Base-by-base conservation (phyloP, 2,329 filamentous ascomycete genomes). In the Fusarium napiforme region DNA sequence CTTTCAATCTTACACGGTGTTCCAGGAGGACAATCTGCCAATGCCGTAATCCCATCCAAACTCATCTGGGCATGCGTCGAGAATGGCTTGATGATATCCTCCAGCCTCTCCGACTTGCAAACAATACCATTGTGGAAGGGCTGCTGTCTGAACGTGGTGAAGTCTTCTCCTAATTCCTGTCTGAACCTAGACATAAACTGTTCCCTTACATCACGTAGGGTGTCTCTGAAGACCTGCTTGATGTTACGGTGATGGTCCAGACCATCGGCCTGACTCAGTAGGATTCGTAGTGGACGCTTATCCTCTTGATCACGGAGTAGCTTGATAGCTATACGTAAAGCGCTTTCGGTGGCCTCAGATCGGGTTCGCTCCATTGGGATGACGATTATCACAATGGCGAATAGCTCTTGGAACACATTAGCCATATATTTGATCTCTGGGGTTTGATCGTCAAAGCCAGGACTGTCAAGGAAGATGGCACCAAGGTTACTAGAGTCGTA, bases 341-440 rank as follows among this genome's bases (percentile, higher is more conserved):
- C 40, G 6, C 19, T 56, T 15, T 56, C 47, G 0, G 49, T 66
- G 8, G 47, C 60, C 18, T 65, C 42, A 3, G 64, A 66, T 7
- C 64, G 14, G 0, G 37, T 58, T 2, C 60, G 49, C 2, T 65
- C 39, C 63, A 66, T 66, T 2, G 63, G 63, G 10, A 66, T 66
- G 3, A 66, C 42, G 5, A 66, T 26, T 3, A 65, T 58, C 0
- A 34, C 21, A 11, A 66, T 37, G 5, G 60, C 60, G 5, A 66
- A 65, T 2, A 66, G 7, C 9, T 66, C 63, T 19, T 65, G 63
- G 11, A 34, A 65, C 5, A 66, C 49, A 3, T 46, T 30, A 1
- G 63, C 60, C 63, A 65, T 65, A 15, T 66, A 64, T 5, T 49
- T 66, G 26, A 66, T 65, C 15, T 65, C 26, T 11, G 40, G 34